Evolutionary conservation across 2,329 filamentous ascomycete genomes (phyloP), one percentile per base, ranked within the genome.

Genomic region (Cercospora nicotianae): DNA sequence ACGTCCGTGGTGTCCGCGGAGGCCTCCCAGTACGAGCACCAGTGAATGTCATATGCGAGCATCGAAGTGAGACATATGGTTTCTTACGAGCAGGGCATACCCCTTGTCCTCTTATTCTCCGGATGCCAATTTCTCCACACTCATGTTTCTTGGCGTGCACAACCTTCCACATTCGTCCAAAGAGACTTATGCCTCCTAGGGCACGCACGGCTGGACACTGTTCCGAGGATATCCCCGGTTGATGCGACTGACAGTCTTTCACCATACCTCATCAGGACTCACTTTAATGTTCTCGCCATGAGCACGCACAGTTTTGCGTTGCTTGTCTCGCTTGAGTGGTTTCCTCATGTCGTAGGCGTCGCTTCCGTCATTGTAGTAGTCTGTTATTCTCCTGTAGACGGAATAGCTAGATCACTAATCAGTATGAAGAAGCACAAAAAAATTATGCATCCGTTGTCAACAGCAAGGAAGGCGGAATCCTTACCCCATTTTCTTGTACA

Each of bases 301-400:
- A 64, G 90, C 87, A 72, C 95, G 87, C 59, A 96, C 86, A 80
- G 96, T 92, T 79, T 91, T 87, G 67, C 86, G 82, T 65, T 90
- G 87, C 79, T 86, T 87, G 81, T 99, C 95, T 76, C 94, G 87
- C 80, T 87, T 91, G 82, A 94, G 88, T 42, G 93, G 88, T 79
- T 97, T 98, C 72, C 95, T 88, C 95, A 99, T 99, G 81, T 99
- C 95, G 79, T 92, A 95, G 18, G 94, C 95, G 82, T 98, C 94
- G 80, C 96, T 93, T 77, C 96, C 91, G 77, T 97, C 94, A 70
- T 91, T 92, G 77, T 99, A 99, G 80, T 99, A 99, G 75, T 91
- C 91, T 74, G 93, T 89, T 55, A 99, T 94, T 9, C 92, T 87
- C 57, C 95, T 86, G 81, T 91, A 99, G 58, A 98, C 91, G 67